phyloP scores from a whole-genome alignment of 768 basidiomycete genomes.

The Boletus barrowsii region DNA sequence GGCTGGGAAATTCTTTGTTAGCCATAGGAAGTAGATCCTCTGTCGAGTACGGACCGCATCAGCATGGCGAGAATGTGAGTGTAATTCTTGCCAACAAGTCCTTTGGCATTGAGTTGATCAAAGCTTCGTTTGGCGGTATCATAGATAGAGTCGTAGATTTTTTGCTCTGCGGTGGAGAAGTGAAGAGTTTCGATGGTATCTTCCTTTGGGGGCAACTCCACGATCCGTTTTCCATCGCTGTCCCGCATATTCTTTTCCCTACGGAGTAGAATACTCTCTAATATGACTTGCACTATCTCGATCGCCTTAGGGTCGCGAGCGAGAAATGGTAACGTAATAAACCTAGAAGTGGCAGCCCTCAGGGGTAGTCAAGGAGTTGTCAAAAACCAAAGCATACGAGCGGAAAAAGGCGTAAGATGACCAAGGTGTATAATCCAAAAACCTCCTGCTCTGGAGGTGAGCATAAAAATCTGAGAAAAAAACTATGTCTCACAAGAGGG shows the following conservation, averaged over 20 bases:
- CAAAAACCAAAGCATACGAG: slow-evolving; percentile 48
- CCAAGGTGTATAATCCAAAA: slow-evolving; percentile 77
- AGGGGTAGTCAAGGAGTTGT: not conserved
- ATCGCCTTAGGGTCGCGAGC: slow-evolving; percentile 90
- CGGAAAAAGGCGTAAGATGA: slow-evolving; percentile 86
- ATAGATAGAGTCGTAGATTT: slow-evolving; percentile 88
- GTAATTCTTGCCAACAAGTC: slow-evolving; percentile 75
- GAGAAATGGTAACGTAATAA: slow-evolving; percentile 90
- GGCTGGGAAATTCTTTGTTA: slow-evolving; percentile 38
- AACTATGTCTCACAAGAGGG: slow-evolving; percentile 61
- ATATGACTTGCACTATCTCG: slow-evolving; percentile 91
- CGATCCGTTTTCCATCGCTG: slow-evolving; percentile 79
- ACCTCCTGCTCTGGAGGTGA: slow-evolving; percentile 50
- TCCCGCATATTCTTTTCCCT: slow-evolving; percentile 94
- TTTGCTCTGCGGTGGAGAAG: slow-evolving; percentile 77
- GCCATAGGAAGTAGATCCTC: not conserved
- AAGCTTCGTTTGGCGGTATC: slow-evolving; percentile 75
- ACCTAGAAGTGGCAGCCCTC: slow-evolving; percentile 44
- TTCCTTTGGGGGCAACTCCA: slow-evolving; percentile 85
- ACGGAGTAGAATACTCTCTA: slow-evolving; percentile 82
- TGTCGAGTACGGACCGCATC: slow-evolving; percentile 63
- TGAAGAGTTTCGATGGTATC: slow-evolving; percentile 71
- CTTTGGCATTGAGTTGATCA: slow-evolving; percentile 74
- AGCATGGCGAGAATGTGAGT: slow-evolving; percentile 92
- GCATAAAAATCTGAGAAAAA: slow-evolving; percentile 39